phyloP scores from a whole-genome alignment of 2,329 filamentous ascomycete species.

The Hypoxylon sp. region DNA sequence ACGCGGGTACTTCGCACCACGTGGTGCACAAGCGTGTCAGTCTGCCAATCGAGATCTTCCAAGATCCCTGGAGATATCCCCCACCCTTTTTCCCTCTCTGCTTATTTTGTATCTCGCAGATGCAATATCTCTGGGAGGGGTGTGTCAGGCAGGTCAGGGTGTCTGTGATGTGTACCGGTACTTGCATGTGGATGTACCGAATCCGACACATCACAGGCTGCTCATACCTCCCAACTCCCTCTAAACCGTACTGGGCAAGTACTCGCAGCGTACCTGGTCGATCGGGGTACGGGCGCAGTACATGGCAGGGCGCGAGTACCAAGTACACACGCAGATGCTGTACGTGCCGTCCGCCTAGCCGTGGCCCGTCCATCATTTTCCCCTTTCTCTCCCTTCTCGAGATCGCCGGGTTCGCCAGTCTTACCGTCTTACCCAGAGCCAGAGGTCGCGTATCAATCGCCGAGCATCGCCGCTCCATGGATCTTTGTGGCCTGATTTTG shows the following conservation, averaged over 20 bases:
- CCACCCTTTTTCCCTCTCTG: constrained; percentile 22
- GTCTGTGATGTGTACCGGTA: too few species aligned
- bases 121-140: too few species aligned
- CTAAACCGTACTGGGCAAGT: neutral
- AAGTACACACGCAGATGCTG: neutral
- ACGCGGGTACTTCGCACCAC: constrained; percentile 25
- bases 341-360: neutral
- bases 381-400: neutral
- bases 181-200: too few species aligned
- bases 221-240: too few species aligned
- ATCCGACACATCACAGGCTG: too few species aligned
- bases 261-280: too few species aligned
- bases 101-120: constrained; percentile 26
- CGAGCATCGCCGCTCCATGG: neutral
- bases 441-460: neutral
- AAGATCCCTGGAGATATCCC: constrained; percentile 32
- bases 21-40: constrained; percentile 27
- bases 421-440: neutral
- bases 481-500: constrained; percentile 24
- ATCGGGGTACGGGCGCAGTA: neutral
- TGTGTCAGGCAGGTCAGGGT: too few species aligned
- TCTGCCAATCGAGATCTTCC: constrained; percentile 36
- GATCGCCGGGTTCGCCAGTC: constrained; percentile 1
- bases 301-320: neutral
- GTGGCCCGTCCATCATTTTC: neutral